Percentiles rank a stretch among this genome's conserved stretches.
Evolutionary conservation across 2,329 filamentous ascomycete genomes (phyloP).

Genomic region (Paecilomyces niveus): DNA sequence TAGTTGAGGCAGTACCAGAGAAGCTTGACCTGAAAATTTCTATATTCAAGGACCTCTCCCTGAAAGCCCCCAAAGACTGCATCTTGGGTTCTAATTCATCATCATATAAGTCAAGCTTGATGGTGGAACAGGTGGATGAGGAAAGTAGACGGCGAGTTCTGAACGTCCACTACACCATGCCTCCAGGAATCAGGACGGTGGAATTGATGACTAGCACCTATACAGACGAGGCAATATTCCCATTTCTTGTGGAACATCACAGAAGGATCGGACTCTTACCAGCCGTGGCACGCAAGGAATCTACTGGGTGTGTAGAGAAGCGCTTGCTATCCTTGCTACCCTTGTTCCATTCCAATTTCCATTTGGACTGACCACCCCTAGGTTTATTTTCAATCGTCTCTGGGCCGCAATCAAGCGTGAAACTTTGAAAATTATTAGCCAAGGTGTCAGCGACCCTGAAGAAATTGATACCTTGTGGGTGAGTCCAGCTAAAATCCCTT

Average conservation of each 20-base stretch:
- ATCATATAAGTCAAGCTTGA: slow-evolving; percentile 44
- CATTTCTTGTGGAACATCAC: background rate
- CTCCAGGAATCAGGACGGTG: background rate
- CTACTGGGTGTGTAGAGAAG: background rate
- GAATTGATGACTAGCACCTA: background rate
- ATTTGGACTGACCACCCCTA: slow-evolving; percentile 21
- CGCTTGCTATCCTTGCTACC: too few species aligned
- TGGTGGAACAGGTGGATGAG: slow-evolving; percentile 35
- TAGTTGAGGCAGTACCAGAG: slow-evolving; percentile 49
- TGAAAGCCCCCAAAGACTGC: slow-evolving; percentile 35
- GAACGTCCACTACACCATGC: background rate
- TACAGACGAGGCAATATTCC: background rate
- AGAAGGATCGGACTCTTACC: background rate
- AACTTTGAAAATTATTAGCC: background rate
- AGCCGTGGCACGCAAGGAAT: background rate
- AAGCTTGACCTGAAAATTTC: slow-evolving; percentile 42
- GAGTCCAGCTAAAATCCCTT: too few species aligned
- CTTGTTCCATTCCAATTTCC: background rate
- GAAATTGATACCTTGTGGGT: background rate
- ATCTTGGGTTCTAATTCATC: slow-evolving; percentile 47
- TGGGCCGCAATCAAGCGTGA: background rate
- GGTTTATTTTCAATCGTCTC: slow-evolving; percentile 9
- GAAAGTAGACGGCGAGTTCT: background rate
- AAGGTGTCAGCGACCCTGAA: background rate
- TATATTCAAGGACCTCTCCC: slow-evolving; percentile 41